Evolutionary conservation across 352 stramenopile genomes (phyloP).

Genomic region (Globisporangium cylindrosporum): DNA sequence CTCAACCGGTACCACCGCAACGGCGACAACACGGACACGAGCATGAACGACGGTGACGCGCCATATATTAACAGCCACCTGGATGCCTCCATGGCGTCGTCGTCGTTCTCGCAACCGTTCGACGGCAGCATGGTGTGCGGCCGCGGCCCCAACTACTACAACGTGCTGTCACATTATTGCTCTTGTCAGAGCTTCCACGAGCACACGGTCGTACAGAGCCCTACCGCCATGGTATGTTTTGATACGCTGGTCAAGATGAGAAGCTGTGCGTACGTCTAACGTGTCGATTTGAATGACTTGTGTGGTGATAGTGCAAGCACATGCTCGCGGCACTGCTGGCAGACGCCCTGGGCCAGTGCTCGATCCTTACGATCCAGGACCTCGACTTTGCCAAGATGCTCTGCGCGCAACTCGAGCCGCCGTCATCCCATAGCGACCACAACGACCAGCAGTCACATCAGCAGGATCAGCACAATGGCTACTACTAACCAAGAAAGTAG

Average conservation of each 20-base stretch:
- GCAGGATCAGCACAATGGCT: background rate
- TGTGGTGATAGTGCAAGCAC: constrained; percentile 56
- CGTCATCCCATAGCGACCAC: background rate
- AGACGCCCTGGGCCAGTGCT: constrained; percentile 44
- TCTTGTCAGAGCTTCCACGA: constrained; percentile 56
- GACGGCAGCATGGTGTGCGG: constrained; percentile 37
- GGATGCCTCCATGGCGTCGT: constrained; percentile 18
- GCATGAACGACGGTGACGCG: background rate
- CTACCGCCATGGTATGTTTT: constrained; percentile 46
- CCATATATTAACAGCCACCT: background rate
- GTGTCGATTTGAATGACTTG: background rate
- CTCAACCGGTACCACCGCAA: constrained; percentile 48
- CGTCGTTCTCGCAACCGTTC: constrained; percentile 31
- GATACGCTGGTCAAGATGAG: too few species aligned
- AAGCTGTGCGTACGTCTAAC: background rate
- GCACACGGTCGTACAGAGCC: constrained; percentile 26
- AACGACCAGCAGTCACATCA: background rate
- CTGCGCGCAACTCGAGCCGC: constrained; percentile 27
- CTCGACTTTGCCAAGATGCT: constrained; percentile 61
- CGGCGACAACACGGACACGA: background rate
- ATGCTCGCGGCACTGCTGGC: constrained; percentile 61
- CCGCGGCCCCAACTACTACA: constrained; percentile 65
- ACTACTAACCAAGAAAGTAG: background rate
- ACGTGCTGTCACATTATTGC: constrained; percentile 70
- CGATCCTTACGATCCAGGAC: constrained; percentile 52